Base-by-base conservation (phyloP, 2,329 filamentous ascomycete species). In the Venturia nashicola region DNA sequence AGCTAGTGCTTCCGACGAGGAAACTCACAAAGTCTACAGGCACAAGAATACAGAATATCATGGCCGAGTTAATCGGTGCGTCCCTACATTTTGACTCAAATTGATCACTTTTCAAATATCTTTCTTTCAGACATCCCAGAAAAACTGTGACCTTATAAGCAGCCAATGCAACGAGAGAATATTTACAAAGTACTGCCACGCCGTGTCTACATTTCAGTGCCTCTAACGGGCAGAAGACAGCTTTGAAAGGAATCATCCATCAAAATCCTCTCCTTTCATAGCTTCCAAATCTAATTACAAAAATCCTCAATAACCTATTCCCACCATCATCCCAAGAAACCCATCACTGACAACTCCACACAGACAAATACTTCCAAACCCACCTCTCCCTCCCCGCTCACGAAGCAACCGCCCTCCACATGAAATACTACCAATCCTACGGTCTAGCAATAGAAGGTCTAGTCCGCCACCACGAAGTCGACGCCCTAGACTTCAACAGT, bases 371-470 rank as follows among this genome's bases (percentile, higher is more conserved):
- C 73, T 86, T 87, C 70, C 74, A 82, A 67, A 78, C 76, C 62
- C 91, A 97, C 73, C 83, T 97, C 4, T 83, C 86, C 27, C 79
- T 97, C 2, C 81, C 84, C 1, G 80, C 81, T 69, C 82, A 90
- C 63, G 93, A 97, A 65, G 94, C 94, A n/a, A 85, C 85, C 66
- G 83, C 87, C 70, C 84, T 99, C 34, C 94, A 97, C 76, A 82
- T 86, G 74, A 89, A 92, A 70, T 99, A 99, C 79, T 99, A 97
- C 79, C 88, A 86, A 71, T 91, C 90, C 74, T 99, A 99, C 73
- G 94, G 95, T 39, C 84, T 99, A n/a, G 94, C 94, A 39, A 95
- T 99, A 67, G 91, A 97, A 77, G 94, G 94, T 1, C 83, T 99
- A 1, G 90, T 96, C 44, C 86, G 91, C 11, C 89, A 97, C 76